Evolutionary conservation across 352 stramenopile species (phyloP), one percentile per base, ranked within the genome.

Genomic region (Phytophthora pinifolia): DNA sequence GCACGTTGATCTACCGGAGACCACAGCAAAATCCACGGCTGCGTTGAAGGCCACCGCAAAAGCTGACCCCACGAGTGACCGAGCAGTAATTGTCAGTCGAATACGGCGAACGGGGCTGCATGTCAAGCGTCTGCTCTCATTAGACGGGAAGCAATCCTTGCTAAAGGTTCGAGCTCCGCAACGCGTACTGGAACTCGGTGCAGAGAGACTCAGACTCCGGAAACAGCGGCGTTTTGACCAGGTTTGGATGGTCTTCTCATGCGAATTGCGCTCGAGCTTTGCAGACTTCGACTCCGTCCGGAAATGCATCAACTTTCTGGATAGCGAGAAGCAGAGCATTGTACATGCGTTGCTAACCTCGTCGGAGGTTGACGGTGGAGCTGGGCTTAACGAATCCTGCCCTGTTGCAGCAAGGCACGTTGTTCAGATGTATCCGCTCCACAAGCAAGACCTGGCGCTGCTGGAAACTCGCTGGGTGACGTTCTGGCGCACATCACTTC

Each of bases 381-480:
- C 83, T 7, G 83, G 81, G 0, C 65, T 93, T n/a, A 86, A 89
- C 47, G 81, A 91, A 41, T 79, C 72, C 25, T 86, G 81, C 29
- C 56, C 78, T 15, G 62, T 91, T 29, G 81, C 81, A 29, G 55
- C 63, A 39, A 74, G 79, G 47, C 77, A 83, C 48, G 86, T 97
- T 13, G 55, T 89, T 31, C 73, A 88, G 18, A 92, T 95, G 76
- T 91, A 96, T 52, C 89, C 89, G 17, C 73, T 96, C 7, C 89
- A 97, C 63, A 97, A 95, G 51, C 75, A 88, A 37, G 76, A 91
- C 27, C 56, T 96, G 12, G 46, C 67, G 1, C 35, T 66, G 18
- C 57, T 97, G 15, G 72, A 85, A 27, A 62, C 49, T 12, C 55
- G 75, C 18, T 96, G 89, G 88, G 79, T 96, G 30, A 91, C 79